Base-by-base conservation (phyloP, 2,329 filamentous ascomycete species). In the Xylaria sp. region DNA sequence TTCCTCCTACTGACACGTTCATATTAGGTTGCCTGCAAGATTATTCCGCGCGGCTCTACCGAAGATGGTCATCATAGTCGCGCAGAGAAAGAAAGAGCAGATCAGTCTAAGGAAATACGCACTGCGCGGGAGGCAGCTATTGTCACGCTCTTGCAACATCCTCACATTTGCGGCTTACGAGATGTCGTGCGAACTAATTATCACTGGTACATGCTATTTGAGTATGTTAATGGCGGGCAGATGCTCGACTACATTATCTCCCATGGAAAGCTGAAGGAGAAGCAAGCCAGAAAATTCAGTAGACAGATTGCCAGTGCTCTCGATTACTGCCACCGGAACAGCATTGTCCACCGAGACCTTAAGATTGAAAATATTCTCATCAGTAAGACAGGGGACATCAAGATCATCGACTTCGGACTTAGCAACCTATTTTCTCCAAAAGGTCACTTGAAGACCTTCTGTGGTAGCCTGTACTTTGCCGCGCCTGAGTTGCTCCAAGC, bases 231-330 rank as follows among this genome's bases (percentile, higher is more conserved):
- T 77, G 96, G 96, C 54, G 96, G 96, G 20, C 96, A 99, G 81
- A 98, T 99, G 96, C 89, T 99, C 68, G 96, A 99, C 82, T 99
- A 98, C 81, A 99, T 99, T 79, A 99, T 99, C 77, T 97, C 94
- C 3, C 96, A 99, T 76, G 96, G 95, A 65, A 92, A 96, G 76
- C 84, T 99, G 70, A 98, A 98, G 84, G 96, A 99, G 82, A 98
- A 98, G 81, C 95, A 97, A 80, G 96, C 96, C 9, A 90, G 96
- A 75, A 98, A 98, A 79, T 99, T 99, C 79, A 96, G 93, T 71
- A 91, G 96, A 45, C 96, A 99, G 81, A 98, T 99, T 72, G 94
- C 95, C 38, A 97, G 95, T 77, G 94, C 96, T 36, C 85, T 99
- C 64, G 96, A 99, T 79, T 99, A 98, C 81, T 97, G 94, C 77